Conservation (phyloP, 495 filamentous ascomycete genomes). For the Annulohypoxylon stygium region DNA sequence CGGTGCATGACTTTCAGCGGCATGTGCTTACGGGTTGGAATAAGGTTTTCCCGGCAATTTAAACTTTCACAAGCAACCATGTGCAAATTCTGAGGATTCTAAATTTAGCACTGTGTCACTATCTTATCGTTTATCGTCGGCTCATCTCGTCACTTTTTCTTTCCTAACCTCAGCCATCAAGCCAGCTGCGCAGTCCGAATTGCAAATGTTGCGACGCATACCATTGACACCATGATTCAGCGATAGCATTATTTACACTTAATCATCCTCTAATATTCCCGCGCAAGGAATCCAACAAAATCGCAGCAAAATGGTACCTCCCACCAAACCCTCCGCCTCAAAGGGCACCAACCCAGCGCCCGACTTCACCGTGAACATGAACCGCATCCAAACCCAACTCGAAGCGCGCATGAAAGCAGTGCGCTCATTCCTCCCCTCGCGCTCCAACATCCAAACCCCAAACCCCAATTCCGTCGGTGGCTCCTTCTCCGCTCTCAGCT, state of each 20-base stretch:
- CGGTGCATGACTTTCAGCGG: slow-evolving; percentile 41
- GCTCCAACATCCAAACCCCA: slow-evolving; percentile 29
- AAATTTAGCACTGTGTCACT: slow-evolving; percentile 27
- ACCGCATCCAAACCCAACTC: slow-evolving; percentile 52
- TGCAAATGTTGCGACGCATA: neutral
- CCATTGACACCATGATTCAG: slow-evolving; percentile 20
- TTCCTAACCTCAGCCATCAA: neutral
- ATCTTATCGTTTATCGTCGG: slow-evolving; percentile 34
- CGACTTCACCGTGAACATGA: slow-evolving; percentile 53
- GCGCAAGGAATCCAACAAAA: neutral
- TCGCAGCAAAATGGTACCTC: slow-evolving; percentile 46
- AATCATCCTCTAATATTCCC: no score
- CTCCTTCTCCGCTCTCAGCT: slow-evolving; percentile 54
- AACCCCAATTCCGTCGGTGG: slow-evolving; percentile 19
- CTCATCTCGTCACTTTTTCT: slow-evolving; percentile 20
- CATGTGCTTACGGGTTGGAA: slow-evolving; percentile 35
- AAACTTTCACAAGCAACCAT: slow-evolving; percentile 1
- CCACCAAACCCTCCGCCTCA: slow-evolving; percentile 35
- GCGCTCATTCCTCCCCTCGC: slow-evolving; percentile 41
- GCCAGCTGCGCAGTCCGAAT: neutral
- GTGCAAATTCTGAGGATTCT: neutral
- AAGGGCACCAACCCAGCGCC: slow-evolving; percentile 49
- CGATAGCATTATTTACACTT: slow-evolving; percentile 11
- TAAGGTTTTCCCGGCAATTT: slow-evolving; percentile 23
- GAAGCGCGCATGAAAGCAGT: slow-evolving; percentile 43